A percentile compares a stretch with the other conserved stretches of the same genome.
phyloP scores from a whole-genome alignment of 1,139 yeast genomes.

The Lodderomyces orthopsilosis region DNA sequence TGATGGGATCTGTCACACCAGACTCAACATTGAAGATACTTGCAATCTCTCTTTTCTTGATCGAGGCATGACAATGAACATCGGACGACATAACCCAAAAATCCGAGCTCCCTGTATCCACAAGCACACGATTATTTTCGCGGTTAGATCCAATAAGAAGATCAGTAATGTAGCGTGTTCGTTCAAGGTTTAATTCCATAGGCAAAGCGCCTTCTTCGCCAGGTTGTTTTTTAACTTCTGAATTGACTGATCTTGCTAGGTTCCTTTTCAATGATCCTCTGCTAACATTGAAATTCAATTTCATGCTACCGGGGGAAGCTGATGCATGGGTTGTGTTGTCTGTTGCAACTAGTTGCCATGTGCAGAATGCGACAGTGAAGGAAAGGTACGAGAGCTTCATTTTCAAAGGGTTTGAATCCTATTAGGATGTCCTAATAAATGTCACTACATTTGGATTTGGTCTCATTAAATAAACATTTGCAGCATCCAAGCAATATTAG shows the following conservation, averaged over 20 bases:
- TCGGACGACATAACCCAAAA: slow-evolving; percentile 44
- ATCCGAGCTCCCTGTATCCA: slow-evolving; percentile 49
- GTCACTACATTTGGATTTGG: no score
- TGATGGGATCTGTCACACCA: slow-evolving; percentile 2
- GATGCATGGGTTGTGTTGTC: neutral
- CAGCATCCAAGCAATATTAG: no score
- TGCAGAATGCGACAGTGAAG: no score
- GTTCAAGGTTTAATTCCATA: slow-evolving; percentile 41
- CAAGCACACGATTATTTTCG: slow-evolving; percentile 31
- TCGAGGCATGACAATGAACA: slow-evolving; percentile 21
- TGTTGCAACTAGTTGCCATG: neutral
- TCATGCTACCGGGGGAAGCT: slow-evolving; percentile 11
- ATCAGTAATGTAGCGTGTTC: slow-evolving; percentile 48
- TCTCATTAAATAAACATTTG: no score
- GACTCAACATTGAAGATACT: slow-evolving; percentile 4
- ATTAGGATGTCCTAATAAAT: no score
- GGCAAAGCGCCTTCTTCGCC: slow-evolving; percentile 34
- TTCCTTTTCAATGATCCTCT: slow-evolving; percentile 22
- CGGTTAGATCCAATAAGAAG: slow-evolving; percentile 34
- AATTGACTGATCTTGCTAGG: slow-evolving; percentile 15
- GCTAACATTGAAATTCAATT: slow-evolving; percentile 26
- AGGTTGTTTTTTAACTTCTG: slow-evolving; percentile 26
- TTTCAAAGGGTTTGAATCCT: no score
- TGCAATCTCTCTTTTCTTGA: neutral
- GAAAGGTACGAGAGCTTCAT: no score